phyloP scores from a whole-genome alignment of 176 grass and related monocot genomes.

The Oryza punctata region DNA sequence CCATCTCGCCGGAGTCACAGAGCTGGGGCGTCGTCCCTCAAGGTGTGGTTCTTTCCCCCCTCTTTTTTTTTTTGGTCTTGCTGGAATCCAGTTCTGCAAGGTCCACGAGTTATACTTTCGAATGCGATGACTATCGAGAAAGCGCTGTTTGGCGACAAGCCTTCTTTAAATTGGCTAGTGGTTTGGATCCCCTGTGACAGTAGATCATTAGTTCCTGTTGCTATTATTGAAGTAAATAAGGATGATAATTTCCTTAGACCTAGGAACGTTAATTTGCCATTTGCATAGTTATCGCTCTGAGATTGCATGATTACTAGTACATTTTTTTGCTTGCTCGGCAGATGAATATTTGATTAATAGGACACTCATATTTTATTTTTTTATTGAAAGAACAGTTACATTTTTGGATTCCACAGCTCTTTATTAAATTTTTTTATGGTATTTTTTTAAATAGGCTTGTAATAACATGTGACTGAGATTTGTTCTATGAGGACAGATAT shows the following conservation, averaged over 20 bases:
- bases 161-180: background rate
- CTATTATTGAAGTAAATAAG: background rate
- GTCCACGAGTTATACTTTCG: too few species aligned
- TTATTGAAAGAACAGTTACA: too few species aligned
- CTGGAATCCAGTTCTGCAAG: too few species aligned
- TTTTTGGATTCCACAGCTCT: background rate
- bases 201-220: background rate
- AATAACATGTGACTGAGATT: background rate
- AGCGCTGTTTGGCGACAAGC: background rate
- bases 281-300: background rate
- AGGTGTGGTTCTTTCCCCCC: constrained; percentile 33
- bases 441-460: background rate
- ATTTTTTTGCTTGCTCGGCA: background rate
- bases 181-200: background rate
- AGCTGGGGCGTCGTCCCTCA: constrained; percentile 77
- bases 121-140: background rate
- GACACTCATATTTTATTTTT: too few species aligned
- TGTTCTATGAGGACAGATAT: background rate
- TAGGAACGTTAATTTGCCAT: background rate
- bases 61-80: too few species aligned
- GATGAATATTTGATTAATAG: background rate
- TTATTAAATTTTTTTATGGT: background rate
- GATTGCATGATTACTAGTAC: background rate
- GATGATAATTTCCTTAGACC: background rate
- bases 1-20: constrained; percentile 64